A percentile compares a stretch with the other conserved stretches of the same genome.
Conservation (phyloP, 192 early-diverging fungal genomes). For the Podila minutissima region DNA sequence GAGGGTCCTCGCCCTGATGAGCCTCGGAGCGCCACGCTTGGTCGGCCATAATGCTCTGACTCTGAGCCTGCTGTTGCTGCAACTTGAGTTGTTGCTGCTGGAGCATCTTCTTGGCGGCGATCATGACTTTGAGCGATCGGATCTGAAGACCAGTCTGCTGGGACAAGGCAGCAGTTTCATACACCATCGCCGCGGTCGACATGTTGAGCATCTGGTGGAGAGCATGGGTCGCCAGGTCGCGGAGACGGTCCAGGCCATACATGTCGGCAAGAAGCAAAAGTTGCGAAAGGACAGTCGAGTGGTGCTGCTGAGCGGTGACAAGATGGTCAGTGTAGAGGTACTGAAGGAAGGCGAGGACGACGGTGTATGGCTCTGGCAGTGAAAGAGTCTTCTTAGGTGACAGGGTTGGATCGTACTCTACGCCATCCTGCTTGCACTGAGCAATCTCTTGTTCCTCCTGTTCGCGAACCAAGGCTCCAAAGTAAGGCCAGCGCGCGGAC, state of each 20-base stretch:
- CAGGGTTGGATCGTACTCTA: conserved; percentile 38
- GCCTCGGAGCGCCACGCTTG: conserved; percentile 29
- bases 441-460: conserved; percentile 47
- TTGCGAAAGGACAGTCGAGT: conserved; percentile 70
- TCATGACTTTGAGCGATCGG: conserved; percentile 61
- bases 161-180: conserved; percentile 71
- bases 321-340: conserved; percentile 75
- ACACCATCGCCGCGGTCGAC: conserved; percentile 70
- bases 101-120: conserved; percentile 63
- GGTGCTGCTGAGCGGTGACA: conserved; percentile 70
- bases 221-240: conserved; percentile 63
- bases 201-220: conserved; percentile 70
- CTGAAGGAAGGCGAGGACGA: conserved; percentile 70
- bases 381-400: conserved; percentile 52
- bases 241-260: conserved; percentile 65
- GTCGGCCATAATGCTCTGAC: conserved; percentile 35
- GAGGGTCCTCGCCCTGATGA: neutral
- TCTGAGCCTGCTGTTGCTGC: conserved; percentile 43
- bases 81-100: conserved; percentile 56
- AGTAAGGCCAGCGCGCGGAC: conserved; percentile 66
- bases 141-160: conserved; percentile 71
- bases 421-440: conserved; percentile 14
- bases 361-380: conserved; percentile 59
- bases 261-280: conserved; percentile 68
- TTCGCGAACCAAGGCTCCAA: conserved; percentile 53